Percentiles rank a stretch among this genome's conserved stretches.
Conservation (phyloP, 768 basidiomycete species). For the Mycena filopes region DNA sequence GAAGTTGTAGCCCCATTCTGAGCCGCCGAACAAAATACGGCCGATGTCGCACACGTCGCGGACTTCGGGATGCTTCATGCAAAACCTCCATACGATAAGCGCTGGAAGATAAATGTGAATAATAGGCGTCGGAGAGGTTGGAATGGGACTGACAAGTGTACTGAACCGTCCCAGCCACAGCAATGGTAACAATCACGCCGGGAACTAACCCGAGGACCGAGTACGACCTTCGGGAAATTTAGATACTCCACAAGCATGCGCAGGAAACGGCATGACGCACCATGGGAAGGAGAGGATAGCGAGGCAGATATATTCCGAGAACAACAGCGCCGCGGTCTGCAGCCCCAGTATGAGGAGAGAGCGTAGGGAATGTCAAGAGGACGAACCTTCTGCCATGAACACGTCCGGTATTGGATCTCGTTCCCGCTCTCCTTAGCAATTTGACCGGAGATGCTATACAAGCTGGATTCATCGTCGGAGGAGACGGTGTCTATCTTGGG, state of each 20-base stretch:
- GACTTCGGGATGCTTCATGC: constrained; percentile 59
- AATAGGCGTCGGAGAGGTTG: neutral
- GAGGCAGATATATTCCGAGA: constrained; percentile 50
- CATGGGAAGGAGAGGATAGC: constrained; percentile 43
- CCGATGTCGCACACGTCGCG: constrained; percentile 65
- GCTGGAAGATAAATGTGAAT: constrained; percentile 27
- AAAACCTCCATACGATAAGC: constrained; percentile 56
- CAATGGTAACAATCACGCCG: constrained; percentile 52
- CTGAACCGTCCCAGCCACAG: constrained; percentile 49
- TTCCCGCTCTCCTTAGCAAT: constrained; percentile 42
- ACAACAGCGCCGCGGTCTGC: constrained; percentile 45
- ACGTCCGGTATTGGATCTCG: constrained; percentile 52
- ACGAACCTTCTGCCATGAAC: constrained; percentile 61
- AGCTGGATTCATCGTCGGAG: constrained; percentile 24
- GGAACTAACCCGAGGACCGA: constrained; percentile 58
- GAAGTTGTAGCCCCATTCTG: constrained; percentile 57
- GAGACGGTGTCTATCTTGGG: constrained; percentile 1
- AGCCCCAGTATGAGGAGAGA: neutral
- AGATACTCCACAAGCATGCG: neutral
- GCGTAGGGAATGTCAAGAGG: neutral
- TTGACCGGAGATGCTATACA: constrained; percentile 31
- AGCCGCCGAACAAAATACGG: constrained; percentile 56
- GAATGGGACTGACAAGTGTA: constrained; percentile 46
- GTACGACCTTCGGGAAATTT: constrained; percentile 15
- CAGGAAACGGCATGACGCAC: constrained; percentile 12